A percentile compares a stretch with the other conserved stretches of the same genome.
Conservation (phyloP, 1,284 basidiomycete genomes). For the Cryptococcus depauperatus region DNA sequence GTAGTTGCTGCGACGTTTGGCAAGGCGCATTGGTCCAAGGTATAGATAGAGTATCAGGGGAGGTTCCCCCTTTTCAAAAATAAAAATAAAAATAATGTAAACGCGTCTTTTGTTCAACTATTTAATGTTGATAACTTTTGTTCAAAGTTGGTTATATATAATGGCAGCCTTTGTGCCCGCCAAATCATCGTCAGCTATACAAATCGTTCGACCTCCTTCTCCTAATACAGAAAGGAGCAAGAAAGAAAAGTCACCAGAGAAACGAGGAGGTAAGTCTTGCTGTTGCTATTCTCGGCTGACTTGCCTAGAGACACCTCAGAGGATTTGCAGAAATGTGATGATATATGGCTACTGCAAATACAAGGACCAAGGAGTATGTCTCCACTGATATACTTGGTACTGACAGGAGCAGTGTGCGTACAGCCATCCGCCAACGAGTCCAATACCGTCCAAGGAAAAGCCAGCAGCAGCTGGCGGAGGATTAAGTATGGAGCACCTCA, state of each 20-base stretch:
- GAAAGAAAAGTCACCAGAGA: constrained; percentile 22
- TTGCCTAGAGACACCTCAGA: constrained; percentile 47
- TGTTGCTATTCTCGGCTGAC: not conserved
- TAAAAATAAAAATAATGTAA: too few relatives aligned
- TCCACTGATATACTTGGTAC: not conserved
- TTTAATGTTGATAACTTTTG: too few relatives aligned
- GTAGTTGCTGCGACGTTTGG: constrained; percentile 81
- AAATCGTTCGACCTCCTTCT: constrained; percentile 51
- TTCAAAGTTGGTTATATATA: too few relatives aligned
- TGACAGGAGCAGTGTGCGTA: constrained; percentile 55
- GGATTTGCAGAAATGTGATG: constrained; percentile 76
- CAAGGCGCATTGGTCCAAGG: constrained; percentile 49
- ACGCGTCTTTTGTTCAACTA: too few relatives aligned
- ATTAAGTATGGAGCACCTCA: constrained; percentile 25
- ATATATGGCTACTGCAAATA: constrained; percentile 80
- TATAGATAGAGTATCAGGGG: constrained; percentile 1
- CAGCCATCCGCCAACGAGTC: constrained; percentile 64
- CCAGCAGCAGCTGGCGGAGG: constrained; percentile 6
- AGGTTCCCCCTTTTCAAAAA: too few relatives aligned
- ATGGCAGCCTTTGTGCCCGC: too few relatives aligned
- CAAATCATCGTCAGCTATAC: constrained; percentile 47
- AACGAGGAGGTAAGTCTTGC: constrained; percentile 14
- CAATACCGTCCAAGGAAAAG: constrained; percentile 35
- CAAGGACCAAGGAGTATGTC: constrained; percentile 60
- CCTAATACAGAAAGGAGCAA: constrained; percentile 11